Base-by-base conservation (phyloP, 768 basidiomycete species). In the Daedaleopsis sinensis region DNA sequence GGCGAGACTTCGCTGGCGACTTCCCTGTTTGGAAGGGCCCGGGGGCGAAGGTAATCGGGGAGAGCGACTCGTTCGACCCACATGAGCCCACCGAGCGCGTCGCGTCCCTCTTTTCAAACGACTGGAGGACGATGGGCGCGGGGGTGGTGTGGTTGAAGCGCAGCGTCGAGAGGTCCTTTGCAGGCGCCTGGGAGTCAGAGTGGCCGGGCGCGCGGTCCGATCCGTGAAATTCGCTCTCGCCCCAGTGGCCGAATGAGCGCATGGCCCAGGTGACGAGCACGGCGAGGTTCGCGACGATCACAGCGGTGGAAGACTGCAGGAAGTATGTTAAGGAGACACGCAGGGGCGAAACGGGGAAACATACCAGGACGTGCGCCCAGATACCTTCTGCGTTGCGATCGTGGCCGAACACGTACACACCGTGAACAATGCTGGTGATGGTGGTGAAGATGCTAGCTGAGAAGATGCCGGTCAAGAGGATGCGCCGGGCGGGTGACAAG, bases 251-350 rank as follows among this genome's bases (percentile, higher is more conserved):
- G 27, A 66, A 10, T 9, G 46, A 49, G 58, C 65, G 65, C 39
- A 57, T 43, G 32, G 58, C 15, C 65, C 65, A 66, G 19, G 62
- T 48, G 6, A 61, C 55, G 49, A 66, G 65, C 35, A 66, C 65
- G 43, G 65, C 58, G 50, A 66, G 65, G 47, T 66, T 66, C 57
- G 58, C 60, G 15, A 66, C 57, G 18, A 64, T 57, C 27, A 66
- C 46, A 3, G 58, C 55, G 9, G 57, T 61, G 9, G 61, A 53
- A 12, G 65, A 62, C 65, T 66, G 24, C 13, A 10, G 27, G 2
- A 13, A 13, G 7, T 42, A 21, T 44, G 16, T 37, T 21, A 38
- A 39, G 38, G 38, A 13, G 0, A 38, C 8, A 5, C 18, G 27
- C 12, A 27, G 13, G 13, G 13, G n/a, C 18, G 38, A 35, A 12